Conservation (phyloP, 2,329 filamentous ascomycete species). For the Claviceps purpurea region DNA sequence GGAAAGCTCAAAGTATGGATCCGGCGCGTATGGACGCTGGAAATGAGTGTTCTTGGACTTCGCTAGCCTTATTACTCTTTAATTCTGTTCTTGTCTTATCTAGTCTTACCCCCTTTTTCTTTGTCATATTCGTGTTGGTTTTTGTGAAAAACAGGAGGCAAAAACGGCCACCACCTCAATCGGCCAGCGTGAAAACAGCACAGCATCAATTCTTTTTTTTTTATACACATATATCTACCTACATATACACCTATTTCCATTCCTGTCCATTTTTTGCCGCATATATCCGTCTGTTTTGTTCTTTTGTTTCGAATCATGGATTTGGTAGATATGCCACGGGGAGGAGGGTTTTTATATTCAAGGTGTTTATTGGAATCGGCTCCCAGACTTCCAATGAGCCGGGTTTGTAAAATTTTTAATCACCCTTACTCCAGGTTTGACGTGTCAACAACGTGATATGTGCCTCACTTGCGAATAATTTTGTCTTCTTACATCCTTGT, state of each 20-base stretch:
- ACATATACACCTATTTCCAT: neutral
- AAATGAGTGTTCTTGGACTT: constrained; percentile 90
- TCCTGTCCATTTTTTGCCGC: neutral
- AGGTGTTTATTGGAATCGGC: no score
- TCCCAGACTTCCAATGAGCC: no score
- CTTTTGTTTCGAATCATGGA: no score
- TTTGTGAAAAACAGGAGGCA: neutral
- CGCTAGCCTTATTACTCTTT: constrained; percentile 33
- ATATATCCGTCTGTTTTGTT: neutral
- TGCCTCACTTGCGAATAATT: no score
- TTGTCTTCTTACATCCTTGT: no score
- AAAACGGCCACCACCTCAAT: neutral
- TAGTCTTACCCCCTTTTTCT: neutral
- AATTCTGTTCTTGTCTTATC: neutral
- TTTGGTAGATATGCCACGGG: no score
- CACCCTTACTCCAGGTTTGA: no score
- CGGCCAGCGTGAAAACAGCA: neutral
- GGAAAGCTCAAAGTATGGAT: constrained; percentile 98
- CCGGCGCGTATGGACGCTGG: constrained; percentile 90
- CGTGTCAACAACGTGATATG: no score
- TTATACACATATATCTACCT: no score
- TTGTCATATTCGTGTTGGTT: neutral
- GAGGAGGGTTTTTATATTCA: no score
- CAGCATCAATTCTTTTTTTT: constrained; percentile 1
- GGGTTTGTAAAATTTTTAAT: no score